Evolutionary conservation across 306 rosid genomes (phyloP).

Genomic region (Inga leiocalycina): DNA sequence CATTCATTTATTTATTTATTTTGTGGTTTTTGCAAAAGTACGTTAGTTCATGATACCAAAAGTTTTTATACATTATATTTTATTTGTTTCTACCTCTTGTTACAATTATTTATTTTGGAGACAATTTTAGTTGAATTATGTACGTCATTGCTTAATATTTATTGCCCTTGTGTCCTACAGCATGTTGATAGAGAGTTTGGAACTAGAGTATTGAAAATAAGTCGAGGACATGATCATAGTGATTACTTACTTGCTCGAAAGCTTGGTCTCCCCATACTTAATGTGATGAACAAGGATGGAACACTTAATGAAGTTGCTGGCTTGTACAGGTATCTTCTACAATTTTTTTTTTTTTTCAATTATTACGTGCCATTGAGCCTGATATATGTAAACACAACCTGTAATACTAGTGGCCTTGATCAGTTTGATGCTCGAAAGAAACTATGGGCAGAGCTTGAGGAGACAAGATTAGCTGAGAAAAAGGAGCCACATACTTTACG

Average conservation of each 20-base stretch:
- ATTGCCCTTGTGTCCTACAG: conserved; percentile 49
- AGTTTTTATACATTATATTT: neutral
- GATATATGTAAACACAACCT: conserved; percentile 35
- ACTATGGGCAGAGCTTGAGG: conserved; percentile 94
- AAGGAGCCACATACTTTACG: conserved; percentile 85
- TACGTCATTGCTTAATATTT: conserved; percentile 9
- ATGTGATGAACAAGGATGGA: conserved; percentile 97
- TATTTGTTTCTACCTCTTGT: neutral
- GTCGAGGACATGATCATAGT: conserved; percentile 98
- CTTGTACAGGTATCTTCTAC: conserved; percentile 67
- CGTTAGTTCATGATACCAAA: neutral
- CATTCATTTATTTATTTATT: neutral
- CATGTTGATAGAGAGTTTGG: conserved; percentile 91
- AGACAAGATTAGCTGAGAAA: conserved; percentile 82
- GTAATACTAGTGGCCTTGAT: conserved; percentile 77
- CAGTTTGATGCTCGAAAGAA: conserved; percentile 94
- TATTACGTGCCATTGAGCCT: conserved; percentile 24
- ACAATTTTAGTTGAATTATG: conserved; percentile 22
- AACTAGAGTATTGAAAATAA: conserved; percentile 91
- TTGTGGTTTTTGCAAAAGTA: conserved; percentile 4
- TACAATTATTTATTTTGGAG: conserved; percentile 18
- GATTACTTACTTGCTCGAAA: conserved; percentile 91
- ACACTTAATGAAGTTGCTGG: conserved; percentile 92
- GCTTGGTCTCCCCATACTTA: conserved; percentile 97
- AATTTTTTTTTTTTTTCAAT: neutral